phyloP scores from a whole-genome alignment of 305 asterid species.

The Fraxinus sp. region DNA sequence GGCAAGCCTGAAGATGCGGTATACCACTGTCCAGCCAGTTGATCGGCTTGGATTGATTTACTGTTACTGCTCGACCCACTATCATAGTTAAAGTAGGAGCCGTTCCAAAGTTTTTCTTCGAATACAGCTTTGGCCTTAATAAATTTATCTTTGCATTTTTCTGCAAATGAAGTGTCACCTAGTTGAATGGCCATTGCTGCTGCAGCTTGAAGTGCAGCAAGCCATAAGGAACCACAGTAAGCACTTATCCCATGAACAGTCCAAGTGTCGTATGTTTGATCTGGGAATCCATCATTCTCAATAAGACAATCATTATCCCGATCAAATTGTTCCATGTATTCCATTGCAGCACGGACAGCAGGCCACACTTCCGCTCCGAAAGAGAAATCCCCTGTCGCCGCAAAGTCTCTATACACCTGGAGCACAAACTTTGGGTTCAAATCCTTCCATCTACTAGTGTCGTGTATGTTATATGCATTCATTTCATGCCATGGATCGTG shows the following conservation, averaged over 20 bases:
- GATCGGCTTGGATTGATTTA: constrained; percentile 93
- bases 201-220: constrained; percentile 93
- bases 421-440: constrained; percentile 90
- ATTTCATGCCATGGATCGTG: constrained; percentile 99
- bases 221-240: constrained; percentile 93
- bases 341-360: constrained; percentile 90
- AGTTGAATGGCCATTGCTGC: constrained; percentile 86
- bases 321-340: constrained; percentile 95
- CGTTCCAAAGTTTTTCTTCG: constrained; percentile 89
- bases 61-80: constrained; percentile 91
- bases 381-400: constrained; percentile 81
- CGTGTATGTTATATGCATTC: constrained; percentile 98
- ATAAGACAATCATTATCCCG: constrained; percentile 76
- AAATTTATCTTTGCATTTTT: constrained; percentile 61
- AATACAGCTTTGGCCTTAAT: constrained; percentile 59
- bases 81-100: constrained; percentile 89
- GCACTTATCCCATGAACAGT: constrained; percentile 96
- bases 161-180: constrained; percentile 78
- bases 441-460: constrained; percentile 95
- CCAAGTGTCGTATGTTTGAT: constrained; percentile 97
- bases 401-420: constrained; percentile 89
- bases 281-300: constrained; percentile 96
- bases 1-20: constrained; percentile 96
- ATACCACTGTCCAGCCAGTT: constrained; percentile 97
- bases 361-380: constrained; percentile 97